phyloP scores from a whole-genome alignment of 2,329 filamentous ascomycete species.

The Calonectria pteridis region DNA sequence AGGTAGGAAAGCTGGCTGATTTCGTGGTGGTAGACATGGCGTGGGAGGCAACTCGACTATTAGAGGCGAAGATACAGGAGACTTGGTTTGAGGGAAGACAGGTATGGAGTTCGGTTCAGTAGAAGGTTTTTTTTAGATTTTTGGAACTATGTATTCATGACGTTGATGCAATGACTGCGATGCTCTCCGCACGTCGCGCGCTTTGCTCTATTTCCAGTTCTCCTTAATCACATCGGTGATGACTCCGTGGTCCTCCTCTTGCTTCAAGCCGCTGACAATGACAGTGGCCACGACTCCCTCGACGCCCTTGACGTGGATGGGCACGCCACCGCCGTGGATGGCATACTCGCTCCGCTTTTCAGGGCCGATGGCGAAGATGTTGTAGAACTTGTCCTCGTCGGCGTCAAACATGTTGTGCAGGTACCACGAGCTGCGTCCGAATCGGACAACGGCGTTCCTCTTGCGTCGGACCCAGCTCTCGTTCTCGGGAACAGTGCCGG shows the following conservation, averaged over 20 bases:
- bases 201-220: constrained; percentile 53
- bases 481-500: constrained; percentile 78
- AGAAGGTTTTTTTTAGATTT: neutral
- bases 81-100: constrained; percentile 63
- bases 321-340: constrained; percentile 83
- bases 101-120: constrained; percentile 43
- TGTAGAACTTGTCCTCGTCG: constrained; percentile 74
- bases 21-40: constrained; percentile 59
- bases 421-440: constrained; percentile 77
- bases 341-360: constrained; percentile 74
- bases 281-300: constrained; percentile 82
- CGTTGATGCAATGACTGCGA: neutral
- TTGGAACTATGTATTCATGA: neutral
- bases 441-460: constrained; percentile 78
- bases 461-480: constrained; percentile 79
- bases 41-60: constrained; percentile 60
- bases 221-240: constrained; percentile 77
- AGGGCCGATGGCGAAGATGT: constrained; percentile 72
- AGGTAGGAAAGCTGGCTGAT: constrained; percentile 64
- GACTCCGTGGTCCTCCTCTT: constrained; percentile 82
- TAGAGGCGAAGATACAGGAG: constrained; percentile 58
- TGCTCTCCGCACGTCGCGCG: neutral
- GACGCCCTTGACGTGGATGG: constrained; percentile 77
- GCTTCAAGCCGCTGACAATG: constrained; percentile 81
- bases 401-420: constrained; percentile 76